Base-by-base conservation (phyloP, 2,329 filamentous ascomycete genomes). In the Pseudogymnoascus sp. region DNA sequence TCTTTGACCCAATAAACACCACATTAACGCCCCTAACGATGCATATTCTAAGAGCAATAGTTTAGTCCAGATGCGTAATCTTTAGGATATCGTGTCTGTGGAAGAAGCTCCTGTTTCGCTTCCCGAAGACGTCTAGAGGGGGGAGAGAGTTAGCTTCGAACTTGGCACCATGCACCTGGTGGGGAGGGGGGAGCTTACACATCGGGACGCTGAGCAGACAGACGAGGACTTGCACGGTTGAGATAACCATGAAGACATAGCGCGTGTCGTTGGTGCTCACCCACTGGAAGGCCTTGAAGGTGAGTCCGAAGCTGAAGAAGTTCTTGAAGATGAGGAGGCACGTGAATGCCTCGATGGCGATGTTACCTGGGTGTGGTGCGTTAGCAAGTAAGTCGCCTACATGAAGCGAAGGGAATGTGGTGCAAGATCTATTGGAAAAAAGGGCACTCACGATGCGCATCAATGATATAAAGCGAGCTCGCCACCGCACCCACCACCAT, bases 241-340 rank as follows among this genome's bases (percentile, higher is more conserved):
- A 87, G 56, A 96, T 82, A 19, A 84, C 82, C 62, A 89, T 81
- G 75, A 97, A 93, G 0, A 77, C 79, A 4, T 75, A 74, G 56
- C 82, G 80, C 65, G 85, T 83, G n/a, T 87, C 84, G 1, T 85
- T 85, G 7, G 73, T 72, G 0, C 77, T 68, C 9, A 88, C 80
- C 93, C 93, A 97, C 64, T 92, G 81, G 70, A 91, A 96, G 0
- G 91, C 91, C 68, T 85, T 88, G 73, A 88, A 96, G 0, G 93
- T 96, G 63, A 97, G 78, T 6, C 86, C 85, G 70, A 96, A 97
- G 66, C 88, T 90, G 77, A 97, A 96, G 66, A 97, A 83, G 75
- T 97, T 96, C 77, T 97, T 97, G 81, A 97, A 96, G 62, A 96
- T 87, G 67, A 96, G 83, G 73, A 95, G 84, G 75, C 91, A 90